Evolutionary conservation across 768 basidiomycete genomes (phyloP).

Genomic region (Hygrocybe punicea): DNA sequence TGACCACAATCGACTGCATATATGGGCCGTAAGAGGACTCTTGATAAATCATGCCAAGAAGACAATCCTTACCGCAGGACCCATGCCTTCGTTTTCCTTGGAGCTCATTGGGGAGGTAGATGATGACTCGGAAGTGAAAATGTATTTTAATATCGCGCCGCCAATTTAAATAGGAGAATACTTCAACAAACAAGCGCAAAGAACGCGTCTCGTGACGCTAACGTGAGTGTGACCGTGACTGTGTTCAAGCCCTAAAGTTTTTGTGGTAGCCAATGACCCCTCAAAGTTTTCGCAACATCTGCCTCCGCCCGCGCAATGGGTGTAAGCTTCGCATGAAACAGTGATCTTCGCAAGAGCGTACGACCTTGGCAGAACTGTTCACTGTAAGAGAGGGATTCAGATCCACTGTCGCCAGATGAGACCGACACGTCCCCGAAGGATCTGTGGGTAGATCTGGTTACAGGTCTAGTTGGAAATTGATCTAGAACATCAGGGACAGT

Average conservation of each 20-base stretch:
- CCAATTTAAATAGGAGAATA: no score
- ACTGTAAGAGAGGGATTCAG: slow-evolving; percentile 5
- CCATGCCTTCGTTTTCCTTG: slow-evolving; percentile 18
- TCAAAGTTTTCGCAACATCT: slow-evolving; percentile 56
- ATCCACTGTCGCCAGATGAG: slow-evolving; percentile 2
- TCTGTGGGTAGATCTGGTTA: neutral
- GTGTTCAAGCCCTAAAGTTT: slow-evolving; percentile 36
- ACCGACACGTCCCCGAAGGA: neutral
- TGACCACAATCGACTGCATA: slow-evolving; percentile 19
- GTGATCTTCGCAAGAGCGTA: slow-evolving; percentile 44
- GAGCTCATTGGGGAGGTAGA: slow-evolving; percentile 11
- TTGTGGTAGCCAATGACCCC: slow-evolving; percentile 66
- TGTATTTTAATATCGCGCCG: no score
- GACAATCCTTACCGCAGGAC: slow-evolving; percentile 9
- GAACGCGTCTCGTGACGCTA: neutral
- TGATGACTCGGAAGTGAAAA: no score
- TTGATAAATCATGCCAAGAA: neutral
- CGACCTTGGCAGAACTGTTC: slow-evolving; percentile 51
- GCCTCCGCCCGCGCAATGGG: slow-evolving; percentile 48
- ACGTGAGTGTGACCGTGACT: neutral
- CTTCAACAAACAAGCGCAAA: slow-evolving; percentile 1
- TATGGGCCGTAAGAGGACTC: neutral
- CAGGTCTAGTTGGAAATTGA: neutral
- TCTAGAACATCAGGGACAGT: no score
- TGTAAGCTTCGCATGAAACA: slow-evolving; percentile 10